Percentiles rank a stretch among this genome's conserved stretches.
Evolutionary conservation across 768 basidiomycete genomes (phyloP).

Genomic region (Leccinum arenicola): DNA sequence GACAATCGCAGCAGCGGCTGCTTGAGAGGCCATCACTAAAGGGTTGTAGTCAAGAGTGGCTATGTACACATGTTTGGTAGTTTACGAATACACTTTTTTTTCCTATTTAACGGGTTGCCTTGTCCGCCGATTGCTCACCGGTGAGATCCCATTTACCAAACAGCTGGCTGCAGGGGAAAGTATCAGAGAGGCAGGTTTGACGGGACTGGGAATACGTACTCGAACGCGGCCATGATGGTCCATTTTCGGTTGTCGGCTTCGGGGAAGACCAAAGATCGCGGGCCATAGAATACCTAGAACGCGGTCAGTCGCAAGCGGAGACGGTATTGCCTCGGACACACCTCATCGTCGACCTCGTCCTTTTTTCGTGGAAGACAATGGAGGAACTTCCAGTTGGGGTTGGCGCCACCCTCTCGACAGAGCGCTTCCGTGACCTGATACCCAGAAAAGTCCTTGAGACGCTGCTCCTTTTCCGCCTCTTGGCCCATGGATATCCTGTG

Average conservation of each 20-base stretch:
- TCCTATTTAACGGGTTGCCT: neutral
- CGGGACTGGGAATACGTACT: conserved; percentile 49
- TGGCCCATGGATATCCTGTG: conserved; percentile 98
- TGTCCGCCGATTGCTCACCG: conserved; percentile 19
- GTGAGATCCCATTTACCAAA: conserved; percentile 47
- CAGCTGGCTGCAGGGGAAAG: conserved; percentile 23
- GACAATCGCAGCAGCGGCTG: conserved; percentile 55
- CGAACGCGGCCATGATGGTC: conserved; percentile 92
- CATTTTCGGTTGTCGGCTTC: conserved; percentile 97
- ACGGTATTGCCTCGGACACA: conserved; percentile 22
- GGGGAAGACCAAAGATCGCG: conserved; percentile 86
- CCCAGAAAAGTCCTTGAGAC: conserved; percentile 82
- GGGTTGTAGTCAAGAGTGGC: neutral
- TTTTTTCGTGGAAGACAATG: conserved; percentile 94
- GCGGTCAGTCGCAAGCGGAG: neutral
- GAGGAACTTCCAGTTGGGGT: conserved; percentile 89
- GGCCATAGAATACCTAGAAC: conserved; percentile 84
- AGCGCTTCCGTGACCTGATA: conserved; percentile 93
- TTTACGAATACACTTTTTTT: neutral
- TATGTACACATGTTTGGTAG: conserved; percentile 5
- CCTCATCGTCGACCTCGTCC: conserved; percentile 95
- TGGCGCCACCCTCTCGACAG: conserved; percentile 77
- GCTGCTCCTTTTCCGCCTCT: conserved; percentile 87
- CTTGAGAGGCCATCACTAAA: conserved; percentile 33
- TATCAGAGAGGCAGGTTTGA: conserved; percentile 4